Evolutionary conservation across 2,329 filamentous ascomycete species (phyloP), one percentile per base, ranked within the genome.

Genomic region (Alternaria gaisen): DNA sequence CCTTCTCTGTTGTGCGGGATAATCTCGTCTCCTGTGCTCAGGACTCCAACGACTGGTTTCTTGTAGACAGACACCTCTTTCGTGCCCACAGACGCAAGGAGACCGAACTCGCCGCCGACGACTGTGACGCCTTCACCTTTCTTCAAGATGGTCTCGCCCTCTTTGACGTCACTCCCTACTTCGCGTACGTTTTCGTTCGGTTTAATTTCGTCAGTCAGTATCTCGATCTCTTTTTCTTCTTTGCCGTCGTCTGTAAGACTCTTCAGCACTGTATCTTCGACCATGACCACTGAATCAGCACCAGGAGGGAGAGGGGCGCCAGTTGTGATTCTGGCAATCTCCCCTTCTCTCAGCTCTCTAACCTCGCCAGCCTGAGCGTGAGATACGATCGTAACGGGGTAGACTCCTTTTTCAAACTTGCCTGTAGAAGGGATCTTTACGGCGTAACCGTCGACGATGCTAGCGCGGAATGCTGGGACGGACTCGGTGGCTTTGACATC

Each of bases 401-500:
- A 98, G 1, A 90, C 81, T 0, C 94, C 94, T 70, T 90, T 92
- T 50, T 92, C 30, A 81, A 80, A 54, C 86, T 85, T 6, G 63
- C 76, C 65, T 30, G 71, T 69, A 4, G 71, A 56, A 3, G 77
- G 77, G 2, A 79, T 76, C 47, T 71, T 74, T 43, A 80, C 61
- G 0, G 95, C 95, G 74, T 99, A 99, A 1, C 95, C 95, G 77
- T 99, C 95, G 0, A 99, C 95, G 41, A 97, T 98, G 74, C 94
- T 98, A 18, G 95, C 95, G 60, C 93, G 85, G 80, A 97, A 99
- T 0, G 94, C 95, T 0, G 95, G 95, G 0, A 99, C 95, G 8
- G 90, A 88, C 75, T 97, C 94, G 4, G 81, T 81, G 0, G 95
- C 93, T 40, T 83, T 86, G 24, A 99, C 90, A 67, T 97, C 91